Percentiles rank a stretch among this genome's conserved stretches.
Evolutionary conservation across 305 asterid species (phyloP).

Genomic region (Solanum aculeatissimum): DNA sequence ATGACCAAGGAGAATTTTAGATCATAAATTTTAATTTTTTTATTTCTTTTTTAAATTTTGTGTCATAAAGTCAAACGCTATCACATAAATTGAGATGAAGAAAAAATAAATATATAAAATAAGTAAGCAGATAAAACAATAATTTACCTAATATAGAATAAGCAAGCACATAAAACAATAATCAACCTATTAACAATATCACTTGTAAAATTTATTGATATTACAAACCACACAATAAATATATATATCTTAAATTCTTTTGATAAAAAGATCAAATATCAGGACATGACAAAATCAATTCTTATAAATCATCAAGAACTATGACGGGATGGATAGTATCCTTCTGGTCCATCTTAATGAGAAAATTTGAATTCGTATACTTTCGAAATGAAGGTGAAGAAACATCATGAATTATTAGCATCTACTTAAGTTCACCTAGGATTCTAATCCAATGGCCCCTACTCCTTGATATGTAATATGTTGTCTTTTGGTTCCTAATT

Average conservation of each 20-base stretch:
- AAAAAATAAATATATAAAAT: no score
- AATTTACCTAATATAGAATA: no score
- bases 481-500: conserved; percentile 33
- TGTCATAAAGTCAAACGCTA: neutral
- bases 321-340: neutral
- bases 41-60: neutral
- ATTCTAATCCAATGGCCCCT: conserved; percentile 33
- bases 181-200: neutral
- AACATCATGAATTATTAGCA: no score
- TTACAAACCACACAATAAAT: no score
- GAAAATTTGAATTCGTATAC: neutral
- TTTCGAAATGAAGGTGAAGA: neutral
- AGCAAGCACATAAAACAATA: neutral
- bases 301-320: neutral
- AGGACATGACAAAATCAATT: neutral
- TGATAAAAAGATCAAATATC: neutral
- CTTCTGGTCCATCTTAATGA: neutral
- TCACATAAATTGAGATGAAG: neutral
- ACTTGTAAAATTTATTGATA: neutral
- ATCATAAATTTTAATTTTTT: neutral
- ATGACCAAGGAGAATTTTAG: neutral
- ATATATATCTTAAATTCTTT: neutral
- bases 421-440: conserved; percentile 44
- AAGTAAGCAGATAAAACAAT: neutral
- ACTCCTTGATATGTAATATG: conserved; percentile 1